Base-by-base conservation (phyloP, 306 rosid species). In the Pterocarpus macrocarpus region DNA sequence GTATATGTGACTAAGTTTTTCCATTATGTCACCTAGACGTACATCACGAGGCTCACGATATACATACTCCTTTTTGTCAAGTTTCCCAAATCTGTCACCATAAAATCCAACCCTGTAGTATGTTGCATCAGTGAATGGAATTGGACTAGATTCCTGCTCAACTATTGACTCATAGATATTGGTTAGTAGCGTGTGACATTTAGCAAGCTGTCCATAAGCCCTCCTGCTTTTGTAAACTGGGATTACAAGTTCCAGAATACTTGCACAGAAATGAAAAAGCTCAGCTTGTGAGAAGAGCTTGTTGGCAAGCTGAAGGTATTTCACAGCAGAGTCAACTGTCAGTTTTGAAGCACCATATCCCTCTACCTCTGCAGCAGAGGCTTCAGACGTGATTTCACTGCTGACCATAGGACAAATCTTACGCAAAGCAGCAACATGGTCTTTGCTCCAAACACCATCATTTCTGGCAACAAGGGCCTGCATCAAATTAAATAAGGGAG, bases 361-460 rank as follows among this genome's bases (percentile, higher is more conserved):
- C 91, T 95, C 99, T 7, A 95, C 92, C 92, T 95, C 99, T 14
- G 98, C 98, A 38, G 99, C 99, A 68, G 99, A 89, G 38, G 97
- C 95, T 88, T 95, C 98, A n/a, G 97, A 95, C 4, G 94, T 83
- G 79, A 93, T 91, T 92, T 95, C 99, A 86, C 85, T 89, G 85
- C 98, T 95, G 77, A 95, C 97, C 97, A 93, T 95, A 11, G 99
- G 99, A 71, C 99, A 95, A 78, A 95, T 91, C 89, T 92, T 93
- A 4, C 99, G 98, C 41, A 95, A 83, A 80, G 99, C 84, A 71
- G 94, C 89, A 75, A 93, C 94, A 80, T 95, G 99, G 73, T 95
- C 98, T 73, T 89, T 95, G 90, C 94, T 91, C 99, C 99, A 95
- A 81, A 95, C 98, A 39, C 99, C 99, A 85, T 95, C 99, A 75